Evolutionary conservation across 176 grass and related monocot species (phyloP).

Genomic region (Elymus sibiricus): DNA sequence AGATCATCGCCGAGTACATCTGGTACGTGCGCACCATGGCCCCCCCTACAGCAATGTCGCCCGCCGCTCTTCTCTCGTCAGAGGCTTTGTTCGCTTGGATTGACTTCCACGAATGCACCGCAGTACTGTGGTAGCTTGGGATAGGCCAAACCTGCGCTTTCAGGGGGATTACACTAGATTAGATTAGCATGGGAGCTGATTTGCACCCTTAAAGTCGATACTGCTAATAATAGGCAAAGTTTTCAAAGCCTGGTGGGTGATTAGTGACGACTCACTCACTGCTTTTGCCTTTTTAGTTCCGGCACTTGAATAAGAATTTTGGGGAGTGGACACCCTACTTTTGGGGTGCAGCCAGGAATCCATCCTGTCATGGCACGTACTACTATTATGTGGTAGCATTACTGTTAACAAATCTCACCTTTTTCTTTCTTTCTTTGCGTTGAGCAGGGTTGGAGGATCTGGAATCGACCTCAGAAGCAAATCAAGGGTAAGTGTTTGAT

Average conservation of each 20-base stretch:
- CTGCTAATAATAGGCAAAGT: not conserved
- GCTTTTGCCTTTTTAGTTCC: slow-evolving; percentile 25
- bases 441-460: slow-evolving; percentile 85
- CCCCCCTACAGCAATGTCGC: not conserved
- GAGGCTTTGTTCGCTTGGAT: not conserved
- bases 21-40: slow-evolving; percentile 65
- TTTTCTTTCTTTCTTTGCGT: slow-evolving; percentile 11
- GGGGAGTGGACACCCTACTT: not conserved
- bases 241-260: not conserved
- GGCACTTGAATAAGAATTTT: not conserved
- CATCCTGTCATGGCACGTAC: not conserved
- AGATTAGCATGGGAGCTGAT: not conserved
- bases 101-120: not conserved
- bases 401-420: slow-evolving; percentile 1
- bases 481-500: slow-evolving; percentile 58
- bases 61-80: not conserved
- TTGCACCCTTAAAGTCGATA: not conserved
- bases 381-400: not conserved
- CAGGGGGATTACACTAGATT: not conserved
- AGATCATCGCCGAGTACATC: slow-evolving; percentile 92
- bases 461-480: slow-evolving; percentile 99
- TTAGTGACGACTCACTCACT: not conserved
- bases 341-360: not conserved
- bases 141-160: not conserved
- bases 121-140: not conserved